Base-by-base conservation (phyloP, 202 grass and related monocot genomes). In the Digitaria exilis region DNA sequence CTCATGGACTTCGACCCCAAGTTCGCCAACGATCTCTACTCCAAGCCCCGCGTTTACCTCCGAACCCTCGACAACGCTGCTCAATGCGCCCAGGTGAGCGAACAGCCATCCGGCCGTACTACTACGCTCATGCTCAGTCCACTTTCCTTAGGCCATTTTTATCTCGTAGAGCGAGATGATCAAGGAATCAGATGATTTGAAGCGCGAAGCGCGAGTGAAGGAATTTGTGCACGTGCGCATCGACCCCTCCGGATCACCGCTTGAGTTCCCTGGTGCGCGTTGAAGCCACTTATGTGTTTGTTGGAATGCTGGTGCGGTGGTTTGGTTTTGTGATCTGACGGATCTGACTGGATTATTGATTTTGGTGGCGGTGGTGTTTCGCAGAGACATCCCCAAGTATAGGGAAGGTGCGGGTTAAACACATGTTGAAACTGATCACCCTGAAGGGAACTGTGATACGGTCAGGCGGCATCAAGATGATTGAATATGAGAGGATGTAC, bases 401-500 rank as follows among this genome's bases (percentile, higher is more conserved):
- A 49, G 96, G 96, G 59, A 95, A 78, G 83, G 81, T 95, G 16
- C 90, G 93, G 74, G 93, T 90, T 42, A 95, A 93, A 18, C 93
- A 98, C 79, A 90, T 86, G 63, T 78, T 81, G 46, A 89, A 80
- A 46, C 82, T 98, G 57, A 79, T 98, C 62, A 90, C 92, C n/a
- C 34, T 98, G 51, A 95, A 95, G 70, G 93, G 96, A 51, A 98
- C 93, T 14, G 89, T 98, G 45, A 94, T 95, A 49, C 86, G 91
- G 37, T 94, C 93, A n/a, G 93, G 91, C 21, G 73, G 90, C 13
- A 85, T 92, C 68, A 98, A 95, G 84, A 93, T 98, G 96, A 98
- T 95, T 4, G 95, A 98, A 75, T 88, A 86, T 3, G 83, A 93
- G 84, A 80, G 91, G 48, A 0, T 21, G 18, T 98, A 95, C 63